Evolutionary conservation across 305 asterid genomes (phyloP).

Genomic region (Fraxinus platypoda): DNA sequence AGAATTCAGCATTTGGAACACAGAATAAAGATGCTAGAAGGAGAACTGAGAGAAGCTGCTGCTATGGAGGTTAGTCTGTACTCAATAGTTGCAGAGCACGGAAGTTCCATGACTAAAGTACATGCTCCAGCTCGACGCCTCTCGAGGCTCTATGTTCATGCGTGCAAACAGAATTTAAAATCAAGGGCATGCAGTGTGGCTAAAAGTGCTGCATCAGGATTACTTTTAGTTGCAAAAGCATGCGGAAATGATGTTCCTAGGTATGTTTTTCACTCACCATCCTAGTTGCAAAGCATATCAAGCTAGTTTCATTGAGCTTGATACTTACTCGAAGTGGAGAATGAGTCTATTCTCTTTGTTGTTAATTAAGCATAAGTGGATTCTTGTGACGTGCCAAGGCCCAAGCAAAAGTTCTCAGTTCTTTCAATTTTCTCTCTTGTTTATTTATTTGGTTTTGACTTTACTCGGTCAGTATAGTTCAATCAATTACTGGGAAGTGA

Average conservation of each 20-base stretch:
- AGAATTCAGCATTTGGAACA: constrained; percentile 54
- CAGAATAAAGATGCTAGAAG: constrained; percentile 55
- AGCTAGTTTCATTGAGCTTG: constrained; percentile 1
- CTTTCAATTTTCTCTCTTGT: not conserved
- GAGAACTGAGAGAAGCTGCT: constrained; percentile 80
- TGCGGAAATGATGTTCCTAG: constrained; percentile 90
- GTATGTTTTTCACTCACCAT: constrained; percentile 31
- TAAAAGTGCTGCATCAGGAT: constrained; percentile 66
- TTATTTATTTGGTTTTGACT: not conserved
- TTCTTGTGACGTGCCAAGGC: not conserved
- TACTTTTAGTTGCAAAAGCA: constrained; percentile 71
- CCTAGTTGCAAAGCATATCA: not conserved
- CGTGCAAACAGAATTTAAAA: constrained; percentile 45
- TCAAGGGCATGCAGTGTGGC: constrained; percentile 56
- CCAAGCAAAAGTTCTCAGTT: not conserved
- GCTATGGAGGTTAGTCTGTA: constrained; percentile 74
- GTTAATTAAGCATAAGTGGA: not conserved
- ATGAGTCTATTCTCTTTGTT: not conserved
- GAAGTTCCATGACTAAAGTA: constrained; percentile 72
- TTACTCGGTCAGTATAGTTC: not conserved
- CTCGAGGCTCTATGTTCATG: constrained; percentile 72
- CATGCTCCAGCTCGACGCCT: constrained; percentile 91
- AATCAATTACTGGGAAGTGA: not conserved
- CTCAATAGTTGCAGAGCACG: constrained; percentile 82
- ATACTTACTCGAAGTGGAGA: not conserved